These are phyloP conservation scores for Stagonosporopsis tanaceti DNA, from an alignment of 2,329 filamentous ascomycete species.

Conservation along the genomic window DNA sequence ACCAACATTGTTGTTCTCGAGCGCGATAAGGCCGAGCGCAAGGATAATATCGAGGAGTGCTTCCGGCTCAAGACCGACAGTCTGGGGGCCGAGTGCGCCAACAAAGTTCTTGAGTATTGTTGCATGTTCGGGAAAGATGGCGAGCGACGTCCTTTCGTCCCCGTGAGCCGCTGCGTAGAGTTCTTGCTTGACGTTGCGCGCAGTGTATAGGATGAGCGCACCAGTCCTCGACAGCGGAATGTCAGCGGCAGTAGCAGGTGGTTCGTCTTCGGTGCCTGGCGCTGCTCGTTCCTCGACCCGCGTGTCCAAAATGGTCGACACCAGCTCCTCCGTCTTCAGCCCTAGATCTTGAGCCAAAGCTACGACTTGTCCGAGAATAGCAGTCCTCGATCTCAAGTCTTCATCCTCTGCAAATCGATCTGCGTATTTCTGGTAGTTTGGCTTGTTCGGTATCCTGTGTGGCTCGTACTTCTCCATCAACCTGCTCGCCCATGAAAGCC, in stretches of 20 bases:
- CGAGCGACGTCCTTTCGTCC: constrained; percentile 47
- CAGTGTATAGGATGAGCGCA: constrained; percentile 62
- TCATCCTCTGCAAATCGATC: constrained; percentile 71
- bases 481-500: constrained; percentile 61
- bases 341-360: constrained; percentile 68
- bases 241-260: constrained; percentile 60
- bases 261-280: constrained; percentile 62
- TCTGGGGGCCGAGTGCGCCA: constrained; percentile 48
- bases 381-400: constrained; percentile 67
- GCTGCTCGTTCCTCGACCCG: constrained; percentile 51
- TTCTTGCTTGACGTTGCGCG: constrained; percentile 58
- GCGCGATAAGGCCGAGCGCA: constrained; percentile 59
- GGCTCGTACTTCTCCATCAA: constrained; percentile 75
- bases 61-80: constrained; percentile 54
- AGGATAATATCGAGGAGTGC: constrained; percentile 63
- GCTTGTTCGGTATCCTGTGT: constrained; percentile 63
- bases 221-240: constrained; percentile 66
- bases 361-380: constrained; percentile 75
- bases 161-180: constrained; percentile 56
- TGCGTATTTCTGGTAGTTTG: constrained; percentile 67
- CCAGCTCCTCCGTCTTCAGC: constrained; percentile 58
- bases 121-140: constrained; percentile 63
- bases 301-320: constrained; percentile 54
- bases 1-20: constrained; percentile 56
- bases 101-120: constrained; percentile 62